phyloP scores from a whole-genome alignment of 495 filamentous ascomycete genomes.

The Hypoxylon crocopeplum region DNA sequence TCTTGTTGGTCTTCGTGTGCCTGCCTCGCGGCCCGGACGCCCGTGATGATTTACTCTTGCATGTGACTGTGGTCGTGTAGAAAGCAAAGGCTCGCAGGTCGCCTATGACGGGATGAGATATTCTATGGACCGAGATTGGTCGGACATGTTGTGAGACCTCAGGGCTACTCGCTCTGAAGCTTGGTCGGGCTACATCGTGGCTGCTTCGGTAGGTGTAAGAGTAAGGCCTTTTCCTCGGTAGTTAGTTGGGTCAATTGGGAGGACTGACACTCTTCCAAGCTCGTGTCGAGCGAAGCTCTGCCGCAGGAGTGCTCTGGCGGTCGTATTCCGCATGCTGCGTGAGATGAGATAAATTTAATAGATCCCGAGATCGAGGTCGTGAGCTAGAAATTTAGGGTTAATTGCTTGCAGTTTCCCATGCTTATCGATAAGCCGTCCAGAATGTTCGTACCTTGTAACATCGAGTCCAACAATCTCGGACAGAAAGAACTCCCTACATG shows the following conservation, averaged over 20 bases:
- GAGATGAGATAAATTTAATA: no score
- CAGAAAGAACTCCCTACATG: no score
- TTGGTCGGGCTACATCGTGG: conserved; percentile 16
- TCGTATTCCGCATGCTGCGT: conserved; percentile 17
- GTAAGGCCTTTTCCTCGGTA: neutral
- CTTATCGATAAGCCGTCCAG: no score
- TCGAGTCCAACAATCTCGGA: no score
- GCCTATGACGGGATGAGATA: neutral
- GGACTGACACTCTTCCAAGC: conserved; percentile 19
- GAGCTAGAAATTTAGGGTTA: no score
- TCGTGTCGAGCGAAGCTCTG: conserved; percentile 13
- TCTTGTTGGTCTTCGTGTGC: conserved; percentile 5
- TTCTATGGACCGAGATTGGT: neutral
- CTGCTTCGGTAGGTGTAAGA: conserved; percentile 12
- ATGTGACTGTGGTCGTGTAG: conserved; percentile 10
- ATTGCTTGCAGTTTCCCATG: no score
- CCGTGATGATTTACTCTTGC: neutral
- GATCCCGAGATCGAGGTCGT: no score
- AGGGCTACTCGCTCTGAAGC: neutral
- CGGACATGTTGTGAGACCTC: neutral
- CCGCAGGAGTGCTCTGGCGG: conserved; percentile 27
- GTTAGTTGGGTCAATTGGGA: conserved; percentile 26
- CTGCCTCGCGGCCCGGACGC: neutral
- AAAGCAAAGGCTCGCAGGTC: neutral
- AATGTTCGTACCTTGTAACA: no score